A percentile compares a stretch with the other conserved stretches of the same genome.
These are phyloP conservation scores for Escallonia rubra DNA, from an alignment of 129 eudicot species.

Conservation along the genomic window DNA sequence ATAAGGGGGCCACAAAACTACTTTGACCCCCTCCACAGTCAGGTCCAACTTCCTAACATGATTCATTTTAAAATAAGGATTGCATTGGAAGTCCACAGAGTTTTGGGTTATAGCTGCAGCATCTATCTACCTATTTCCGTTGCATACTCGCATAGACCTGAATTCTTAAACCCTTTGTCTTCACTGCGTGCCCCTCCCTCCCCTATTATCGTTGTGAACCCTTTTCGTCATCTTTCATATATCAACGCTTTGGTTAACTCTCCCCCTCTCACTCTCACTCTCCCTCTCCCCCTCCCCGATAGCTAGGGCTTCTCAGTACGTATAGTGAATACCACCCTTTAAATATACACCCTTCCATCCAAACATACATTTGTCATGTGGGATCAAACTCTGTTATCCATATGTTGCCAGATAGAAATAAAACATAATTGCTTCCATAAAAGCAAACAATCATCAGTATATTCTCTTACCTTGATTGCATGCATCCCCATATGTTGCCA, in stretches of 20 bases:
- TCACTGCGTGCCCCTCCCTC: conserved; percentile 40
- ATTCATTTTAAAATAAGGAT: neutral
- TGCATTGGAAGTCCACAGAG: neutral
- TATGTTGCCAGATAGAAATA: neutral
- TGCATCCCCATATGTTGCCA: neutral
- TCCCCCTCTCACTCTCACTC: conserved; percentile 9
- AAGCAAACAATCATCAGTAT: neutral
- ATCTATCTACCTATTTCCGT: conserved; percentile 5
- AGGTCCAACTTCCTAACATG: too few relatives aligned
- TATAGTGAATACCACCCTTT: too few relatives aligned
- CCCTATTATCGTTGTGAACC: conserved; percentile 44
- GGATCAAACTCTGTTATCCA: neutral
- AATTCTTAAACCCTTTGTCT: conserved; percentile 41
- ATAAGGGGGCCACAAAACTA: too few relatives aligned
- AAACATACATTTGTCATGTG: too few relatives aligned
- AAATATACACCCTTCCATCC: too few relatives aligned
- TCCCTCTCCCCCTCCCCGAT: neutral
- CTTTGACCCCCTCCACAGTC: too few relatives aligned
- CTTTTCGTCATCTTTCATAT: conserved; percentile 33
- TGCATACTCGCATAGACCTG: conserved; percentile 1
- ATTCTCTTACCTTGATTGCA: too few relatives aligned
- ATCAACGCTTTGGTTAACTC: conserved; percentile 37
- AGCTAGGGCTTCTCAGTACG: too few relatives aligned
- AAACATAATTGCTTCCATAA: neutral
- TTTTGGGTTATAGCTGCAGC: conserved; percentile 7